Evolutionary conservation across 768 basidiomycete genomes (phyloP).

Genomic region (Boletus tylopilopsis): DNA sequence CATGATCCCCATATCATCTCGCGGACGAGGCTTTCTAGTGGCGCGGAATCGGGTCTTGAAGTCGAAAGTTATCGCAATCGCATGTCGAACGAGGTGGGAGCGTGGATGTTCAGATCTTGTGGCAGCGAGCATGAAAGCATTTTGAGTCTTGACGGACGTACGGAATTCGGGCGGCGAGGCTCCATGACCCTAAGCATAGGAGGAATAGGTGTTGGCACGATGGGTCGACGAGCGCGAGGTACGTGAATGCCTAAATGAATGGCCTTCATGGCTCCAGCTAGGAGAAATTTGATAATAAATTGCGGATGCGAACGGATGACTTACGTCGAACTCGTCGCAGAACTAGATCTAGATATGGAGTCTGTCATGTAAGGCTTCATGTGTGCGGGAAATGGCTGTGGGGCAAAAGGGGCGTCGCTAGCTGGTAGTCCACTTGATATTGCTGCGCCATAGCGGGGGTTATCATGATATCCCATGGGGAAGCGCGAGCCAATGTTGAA

Average conservation of each 20-base stretch:
- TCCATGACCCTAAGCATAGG: slow-evolving; percentile 19
- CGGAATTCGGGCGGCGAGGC: slow-evolving; percentile 1
- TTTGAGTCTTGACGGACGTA: slow-evolving; percentile 11
- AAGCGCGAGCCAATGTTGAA: slow-evolving; percentile 22
- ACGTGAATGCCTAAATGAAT: slow-evolving; percentile 14
- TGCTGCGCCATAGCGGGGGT: slow-evolving; percentile 2
- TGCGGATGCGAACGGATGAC: slow-evolving; percentile 8
- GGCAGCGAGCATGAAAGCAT: slow-evolving; percentile 19
- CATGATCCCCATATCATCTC: slow-evolving; percentile 29
- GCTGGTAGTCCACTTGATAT: slow-evolving; percentile 16
- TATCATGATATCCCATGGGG: background rate
- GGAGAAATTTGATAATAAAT: too few species aligned
- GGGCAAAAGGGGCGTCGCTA: slow-evolving; percentile 22
- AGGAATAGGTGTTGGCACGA: slow-evolving; percentile 16
- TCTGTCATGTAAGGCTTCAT: slow-evolving; percentile 16
- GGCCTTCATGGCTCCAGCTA: slow-evolving; percentile 31
- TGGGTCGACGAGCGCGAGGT: slow-evolving; percentile 10
- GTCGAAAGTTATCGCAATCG: too few species aligned
- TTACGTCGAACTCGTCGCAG: slow-evolving; percentile 32
- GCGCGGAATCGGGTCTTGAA: slow-evolving; percentile 6
- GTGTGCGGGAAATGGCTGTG: slow-evolving; percentile 20
- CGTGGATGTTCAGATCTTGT: slow-evolving; percentile 1
- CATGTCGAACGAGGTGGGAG: slow-evolving; percentile 6
- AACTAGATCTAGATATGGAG: slow-evolving; percentile 31
- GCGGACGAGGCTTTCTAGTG: slow-evolving; percentile 14